These are phyloP conservation scores for Paramecium biaurelia DNA, from an alignment of 73 alveolate genomes.

Conservation along the genomic window DNA sequence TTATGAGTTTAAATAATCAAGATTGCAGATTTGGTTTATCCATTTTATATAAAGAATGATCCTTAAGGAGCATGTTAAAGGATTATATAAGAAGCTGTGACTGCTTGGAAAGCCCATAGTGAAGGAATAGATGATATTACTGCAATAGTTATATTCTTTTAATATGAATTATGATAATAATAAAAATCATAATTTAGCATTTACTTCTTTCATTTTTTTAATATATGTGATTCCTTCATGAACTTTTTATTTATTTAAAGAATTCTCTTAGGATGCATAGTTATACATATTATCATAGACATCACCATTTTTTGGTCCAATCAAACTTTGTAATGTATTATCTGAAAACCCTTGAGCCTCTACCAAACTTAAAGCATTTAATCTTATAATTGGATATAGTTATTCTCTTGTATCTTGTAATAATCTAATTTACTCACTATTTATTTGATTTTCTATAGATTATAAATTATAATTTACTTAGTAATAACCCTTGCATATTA, in stretches of 20 bases:
- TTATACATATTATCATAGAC: not conserved
- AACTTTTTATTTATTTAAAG: not conserved
- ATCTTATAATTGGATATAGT: not conserved
- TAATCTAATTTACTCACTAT: not conserved
- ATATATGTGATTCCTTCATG: not conserved
- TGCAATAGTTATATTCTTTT: not conserved
- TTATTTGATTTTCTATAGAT: not conserved
- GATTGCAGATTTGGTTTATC: constrained; percentile 7
- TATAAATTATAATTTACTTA: not conserved
- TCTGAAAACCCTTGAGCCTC: constrained; percentile 35
- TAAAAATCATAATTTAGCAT: not conserved
- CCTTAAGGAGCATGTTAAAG: constrained; percentile 40
- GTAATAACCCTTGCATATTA: not conserved
- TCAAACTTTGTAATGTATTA: constrained; percentile 10
- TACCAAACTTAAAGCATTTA: not conserved
- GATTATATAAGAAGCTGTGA: not conserved
- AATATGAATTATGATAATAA: not conserved
- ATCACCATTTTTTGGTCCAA: not conserved
- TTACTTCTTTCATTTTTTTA: not conserved
- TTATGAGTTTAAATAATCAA: not conserved
- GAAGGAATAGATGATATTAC: constrained; percentile 42
- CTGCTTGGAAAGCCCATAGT: not conserved
- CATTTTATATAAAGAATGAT: constrained; percentile 34
- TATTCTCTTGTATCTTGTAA: not conserved
- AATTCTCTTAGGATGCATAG: not conserved